Base-by-base conservation (phyloP, 148 eudicot genomes). In the Spergularia bocconei region DNA sequence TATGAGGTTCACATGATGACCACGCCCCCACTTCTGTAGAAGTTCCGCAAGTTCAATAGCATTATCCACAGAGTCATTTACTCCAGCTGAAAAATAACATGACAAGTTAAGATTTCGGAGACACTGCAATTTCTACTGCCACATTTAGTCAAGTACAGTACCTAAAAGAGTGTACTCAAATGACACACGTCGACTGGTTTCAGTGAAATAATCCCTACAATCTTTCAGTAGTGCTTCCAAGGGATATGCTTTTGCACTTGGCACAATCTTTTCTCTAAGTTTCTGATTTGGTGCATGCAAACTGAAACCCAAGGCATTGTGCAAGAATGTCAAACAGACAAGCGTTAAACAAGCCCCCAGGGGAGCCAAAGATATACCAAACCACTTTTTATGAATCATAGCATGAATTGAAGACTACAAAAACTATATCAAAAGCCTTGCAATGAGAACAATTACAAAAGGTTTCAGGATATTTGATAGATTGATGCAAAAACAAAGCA, bases 201-300 rank as follows among this genome's bases (percentile, higher is more conserved):
- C 97, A 6, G 72, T 78, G 68, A 92, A 92, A 85, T 96, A 96
- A 75, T 92, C 98, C 81, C 82, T 88, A 85, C 99, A 96, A 82
- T 96, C 99, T 83, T 96, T 87, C 93, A 96, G 83, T 51, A 96
- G 82, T 69, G 95, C 98, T 72, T 88, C 93, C 86, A 96, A 72
- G 70, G 98, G 99, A 68, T 96, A 96, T 21, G 95, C 85, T 82
- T 91, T 96, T 52, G 99, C 99, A 87, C 99, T 96, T 54, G 99
- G 99, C 78, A 96, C 99, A 66, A 96, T 89, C 56, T 41, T 80
- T 85, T 96, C 99, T 80, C 99, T 80, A 50, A 96, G 93, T 80
- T 86, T 88, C 91, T 96, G 99, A 81, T 92, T 96, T 20, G 99
- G 98, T 82, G 99, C 99, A 84, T 96, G 99, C 78, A 96, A 84